Conservation (phyloP, 2,329 filamentous ascomycete species). For the Canariomyces notabilis region DNA sequence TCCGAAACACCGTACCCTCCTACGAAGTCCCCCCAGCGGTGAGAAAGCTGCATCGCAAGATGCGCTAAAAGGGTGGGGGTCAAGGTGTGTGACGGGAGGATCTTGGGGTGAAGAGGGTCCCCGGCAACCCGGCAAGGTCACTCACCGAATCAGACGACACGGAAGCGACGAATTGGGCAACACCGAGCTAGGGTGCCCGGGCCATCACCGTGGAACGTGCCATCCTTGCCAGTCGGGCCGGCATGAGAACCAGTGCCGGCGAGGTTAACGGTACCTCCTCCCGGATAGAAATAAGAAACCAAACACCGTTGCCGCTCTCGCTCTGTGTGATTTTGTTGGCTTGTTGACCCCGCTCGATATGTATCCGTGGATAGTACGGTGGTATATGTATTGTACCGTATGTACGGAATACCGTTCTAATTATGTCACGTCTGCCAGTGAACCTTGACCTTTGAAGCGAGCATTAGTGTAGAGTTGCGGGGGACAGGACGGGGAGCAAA, state of each 20-base stretch:
- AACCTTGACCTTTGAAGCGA: no score
- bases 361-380: no score
- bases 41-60: neutral
- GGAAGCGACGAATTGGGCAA: conserved; percentile 13
- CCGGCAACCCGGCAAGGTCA: conserved; percentile 9
- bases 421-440: no score
- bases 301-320: neutral
- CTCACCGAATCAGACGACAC: conserved; percentile 14
- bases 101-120: conserved; percentile 3
- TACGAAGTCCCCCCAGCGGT: no score
- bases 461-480: no score
- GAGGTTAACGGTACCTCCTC: no score
- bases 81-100: no score
- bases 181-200: neutral
- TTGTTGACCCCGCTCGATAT: neutral
- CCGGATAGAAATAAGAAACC: conserved; percentile 1
- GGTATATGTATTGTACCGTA: no score
- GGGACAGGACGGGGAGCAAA: neutral
- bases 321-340: neutral
- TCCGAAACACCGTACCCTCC: no score
- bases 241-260: neutral
- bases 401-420: no score
- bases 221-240: neutral
- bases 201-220: neutral
- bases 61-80: conserved; percentile 16